Base-by-base conservation (phyloP, 495 filamentous ascomycete species). In the Hypoxylon rickii region DNA sequence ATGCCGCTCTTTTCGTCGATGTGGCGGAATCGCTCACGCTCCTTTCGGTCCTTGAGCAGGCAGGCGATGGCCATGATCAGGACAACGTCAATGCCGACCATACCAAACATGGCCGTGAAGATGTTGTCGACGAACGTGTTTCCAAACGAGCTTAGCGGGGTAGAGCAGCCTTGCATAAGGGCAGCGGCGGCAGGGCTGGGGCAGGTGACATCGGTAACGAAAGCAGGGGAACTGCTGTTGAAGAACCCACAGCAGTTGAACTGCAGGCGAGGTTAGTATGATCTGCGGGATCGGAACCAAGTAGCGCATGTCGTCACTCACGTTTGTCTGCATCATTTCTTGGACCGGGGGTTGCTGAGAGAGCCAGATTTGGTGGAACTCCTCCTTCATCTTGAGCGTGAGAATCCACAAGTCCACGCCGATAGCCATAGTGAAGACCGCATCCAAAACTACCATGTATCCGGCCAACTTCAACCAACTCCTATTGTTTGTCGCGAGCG, bases 181-280 rank as follows among this genome's bases (percentile, higher is more conserved):
- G 85, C 83, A 4, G 88, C 88, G 24, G 81, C 75, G 17, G 84
- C 77, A 8, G 81, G 75, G 61, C 78, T 85, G 5, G 80, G 74
- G 70, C 88, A 91, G 10, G 73, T 77, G 15, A 59, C 45, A 69
- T 89, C 85, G 17, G 72, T 77, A 21, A 84, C 70, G 72, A 88
- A 90, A 33, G 78, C 77, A 16, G 84, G 86, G 6, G 81, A 78
- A 16, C 84, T 83, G 64, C 73, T 79, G 72, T 89, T 89, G 48
- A 78, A 63, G 72, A 88, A 91, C 31, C 88, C 88, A 59, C 88
- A 91, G 81, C 88, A 91, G 47, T 77, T 70, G 68, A 90, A 89
- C 84, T 89, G 60, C 48, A 34, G 15, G 15, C 8, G 13, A 49
- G 31, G 66, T 71, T 61, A 67, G 60, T 33, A 13, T 55, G 2